Evolutionary conservation across 2,329 filamentous ascomycete species (phyloP), one percentile per base, ranked within the genome.

Genomic region (Ambrosiella xylebori): DNA sequence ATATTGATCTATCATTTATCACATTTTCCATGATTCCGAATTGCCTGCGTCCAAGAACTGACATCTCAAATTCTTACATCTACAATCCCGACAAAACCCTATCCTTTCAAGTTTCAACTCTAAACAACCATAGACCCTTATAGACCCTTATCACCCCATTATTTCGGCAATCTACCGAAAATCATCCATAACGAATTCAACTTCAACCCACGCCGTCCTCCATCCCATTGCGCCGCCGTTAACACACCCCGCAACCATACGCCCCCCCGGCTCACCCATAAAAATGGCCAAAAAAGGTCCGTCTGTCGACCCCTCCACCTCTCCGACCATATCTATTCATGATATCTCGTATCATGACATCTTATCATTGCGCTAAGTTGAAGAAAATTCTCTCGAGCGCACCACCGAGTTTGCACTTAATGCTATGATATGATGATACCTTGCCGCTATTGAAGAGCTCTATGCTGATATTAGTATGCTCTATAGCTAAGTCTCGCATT

Each of bases 401-500:
- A 12, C 13, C 12, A 13, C 15, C 19, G 7, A 15, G 19, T 47
- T 13, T 17, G 19, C 12, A 27, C 27, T 27, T 47, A 2, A 47
- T 47, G 44, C 19, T 17, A 47, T 47, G 44, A 47, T 47, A 17
- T 17, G 44, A 3, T 8, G 44, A 47, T 13, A 17, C 7, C n/a
- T 15, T 47, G 19, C 19, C 44, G 11, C 7, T n/a, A 15, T 13
- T 5, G n/a, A 13, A 13, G n/a, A 8, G 11, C 7, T 4, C n/a
- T 2, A 41, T 36, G 19, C 40, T 38, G 19, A 47, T 12, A 38
- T 15, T 49, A 27, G 12, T 47, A 5, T 40, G 8, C 7, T 15
- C 2, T 50, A 40, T 69, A 94, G 88, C 77, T 61, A 97, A 97
- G 77, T 87, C 90, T 68, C 88, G 94, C 70, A 85, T 91, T 64